Conservation (phyloP, 2,329 filamentous ascomycete genomes). For the Sarocladiaceae sp. region DNA sequence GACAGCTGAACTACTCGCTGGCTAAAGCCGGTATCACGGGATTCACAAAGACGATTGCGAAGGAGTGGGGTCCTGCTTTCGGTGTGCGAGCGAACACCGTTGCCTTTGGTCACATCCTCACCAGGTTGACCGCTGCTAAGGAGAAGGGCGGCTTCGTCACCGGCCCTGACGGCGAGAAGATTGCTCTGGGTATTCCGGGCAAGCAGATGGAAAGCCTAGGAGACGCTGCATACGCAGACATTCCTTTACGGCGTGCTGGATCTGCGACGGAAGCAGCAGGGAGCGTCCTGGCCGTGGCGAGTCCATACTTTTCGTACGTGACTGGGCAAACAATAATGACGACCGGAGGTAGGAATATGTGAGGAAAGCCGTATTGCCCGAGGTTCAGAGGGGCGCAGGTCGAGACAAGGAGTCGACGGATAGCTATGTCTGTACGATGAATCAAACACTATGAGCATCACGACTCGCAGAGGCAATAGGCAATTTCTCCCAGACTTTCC, state of each 20-base stretch:
- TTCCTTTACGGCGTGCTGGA: constrained; percentile 70
- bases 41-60: constrained; percentile 82
- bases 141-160: constrained; percentile 75
- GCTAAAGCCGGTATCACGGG: constrained; percentile 81
- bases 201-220: constrained; percentile 42
- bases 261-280: constrained; percentile 75
- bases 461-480: neutral
- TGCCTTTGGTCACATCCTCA: constrained; percentile 77
- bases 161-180: constrained; percentile 68
- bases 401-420: neutral
- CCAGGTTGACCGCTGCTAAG: constrained; percentile 75
- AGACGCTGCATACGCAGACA: constrained; percentile 54
- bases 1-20: constrained; percentile 83
- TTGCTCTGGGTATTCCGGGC: constrained; percentile 66
- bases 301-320: constrained; percentile 78
- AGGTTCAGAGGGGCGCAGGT: neutral
- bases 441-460: constrained; percentile 15
- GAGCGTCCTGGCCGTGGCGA: constrained; percentile 70
- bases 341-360: constrained; percentile 67
- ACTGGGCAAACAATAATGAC: constrained; percentile 83
- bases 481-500: too few species aligned
- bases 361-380: constrained; percentile 11
- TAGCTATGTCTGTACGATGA: too few species aligned
- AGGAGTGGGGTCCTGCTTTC: constrained; percentile 82
- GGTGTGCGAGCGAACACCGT: constrained; percentile 79